These are phyloP conservation scores for Mycosphaerelloides madeirae DNA, from an alignment of 2,329 filamentous ascomycete species.

Conservation along the genomic window DNA sequence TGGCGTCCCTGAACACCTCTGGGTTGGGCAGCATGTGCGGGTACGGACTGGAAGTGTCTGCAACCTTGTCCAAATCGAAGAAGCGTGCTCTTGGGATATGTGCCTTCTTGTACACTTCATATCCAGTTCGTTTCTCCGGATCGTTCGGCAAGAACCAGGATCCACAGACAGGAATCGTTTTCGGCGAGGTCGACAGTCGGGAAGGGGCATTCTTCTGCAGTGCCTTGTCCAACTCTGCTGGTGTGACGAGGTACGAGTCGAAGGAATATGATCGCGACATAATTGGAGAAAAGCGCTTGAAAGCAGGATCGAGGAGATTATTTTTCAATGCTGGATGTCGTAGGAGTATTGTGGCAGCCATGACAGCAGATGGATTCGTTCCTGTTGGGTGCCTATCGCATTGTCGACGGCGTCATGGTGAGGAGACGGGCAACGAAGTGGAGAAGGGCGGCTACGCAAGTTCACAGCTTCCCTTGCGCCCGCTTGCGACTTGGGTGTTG, in stretches of 20 bases:
- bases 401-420: not conserved
- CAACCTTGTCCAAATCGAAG: conserved; percentile 91
- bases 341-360: conserved; percentile 2
- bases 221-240: conserved; percentile 73
- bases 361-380: not conserved
- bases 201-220: conserved; percentile 76
- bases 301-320: not conserved
- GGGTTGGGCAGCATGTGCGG: conserved; percentile 92
- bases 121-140: conserved; percentile 64
- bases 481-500: too few relatives aligned
- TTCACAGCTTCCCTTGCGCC: too few relatives aligned
- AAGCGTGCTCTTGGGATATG: conserved; percentile 88
- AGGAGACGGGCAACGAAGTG: conserved; percentile 1
- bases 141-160: conserved; percentile 97
- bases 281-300: conserved; percentile 14
- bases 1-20: conserved; percentile 76
- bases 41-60: conserved; percentile 81
- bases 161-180: conserved; percentile 83
- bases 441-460: not conserved
- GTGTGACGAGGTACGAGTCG: conserved; percentile 80
- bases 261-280: conserved; percentile 47
- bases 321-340: conserved; percentile 2
- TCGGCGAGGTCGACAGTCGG: conserved; percentile 73
- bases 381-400: not conserved
- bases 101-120: conserved; percentile 72